Evolutionary conservation across 768 basidiomycete species (phyloP).

Genomic region (Tubosaeta sp.): DNA sequence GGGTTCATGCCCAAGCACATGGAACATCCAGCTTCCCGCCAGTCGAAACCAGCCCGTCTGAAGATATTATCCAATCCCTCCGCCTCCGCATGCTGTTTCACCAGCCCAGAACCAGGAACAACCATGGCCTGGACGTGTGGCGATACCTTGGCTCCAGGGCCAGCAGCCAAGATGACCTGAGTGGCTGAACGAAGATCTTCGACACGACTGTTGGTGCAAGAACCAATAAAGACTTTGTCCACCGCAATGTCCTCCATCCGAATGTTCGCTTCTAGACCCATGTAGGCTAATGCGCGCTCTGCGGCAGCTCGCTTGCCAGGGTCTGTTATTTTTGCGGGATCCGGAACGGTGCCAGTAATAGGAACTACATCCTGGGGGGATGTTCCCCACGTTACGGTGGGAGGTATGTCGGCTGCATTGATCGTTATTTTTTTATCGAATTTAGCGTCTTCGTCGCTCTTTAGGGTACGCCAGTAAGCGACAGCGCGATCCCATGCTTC

Average conservation of each 20-base stretch:
- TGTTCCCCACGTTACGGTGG: conserved; percentile 91
- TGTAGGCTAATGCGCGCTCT: conserved; percentile 75
- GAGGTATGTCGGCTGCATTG: conserved; percentile 78
- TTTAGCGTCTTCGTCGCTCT: conserved; percentile 75
- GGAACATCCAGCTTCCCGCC: conserved; percentile 93
- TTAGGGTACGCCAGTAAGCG: conserved; percentile 81
- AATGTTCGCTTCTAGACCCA: conserved; percentile 78
- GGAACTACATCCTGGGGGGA: conserved; percentile 85
- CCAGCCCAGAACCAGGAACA: conserved; percentile 85
- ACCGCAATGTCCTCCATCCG: conserved; percentile 74
- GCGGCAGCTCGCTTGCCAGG: conserved; percentile 63
- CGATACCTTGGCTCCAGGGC: conserved; percentile 69
- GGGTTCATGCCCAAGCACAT: conserved; percentile 98
- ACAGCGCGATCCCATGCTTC: conserved; percentile 83
- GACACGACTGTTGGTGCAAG: conserved; percentile 92
- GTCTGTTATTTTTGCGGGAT: conserved; percentile 64
- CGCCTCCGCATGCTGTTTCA: conserved; percentile 87
- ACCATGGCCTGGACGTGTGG: conserved; percentile 80
- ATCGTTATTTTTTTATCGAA: conserved; percentile 83
- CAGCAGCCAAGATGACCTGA: conserved; percentile 68
- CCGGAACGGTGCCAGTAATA: conserved; percentile 78
- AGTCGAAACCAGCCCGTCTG: conserved; percentile 89
- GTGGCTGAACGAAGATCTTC: conserved; percentile 90
- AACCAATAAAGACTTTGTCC: conserved; percentile 92
- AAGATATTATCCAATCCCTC: conserved; percentile 85